Evolutionary conservation across 495 filamentous ascomycete genomes (phyloP), one percentile per base, ranked within the genome.

Genomic region (Jackrogersella minutella): DNA sequence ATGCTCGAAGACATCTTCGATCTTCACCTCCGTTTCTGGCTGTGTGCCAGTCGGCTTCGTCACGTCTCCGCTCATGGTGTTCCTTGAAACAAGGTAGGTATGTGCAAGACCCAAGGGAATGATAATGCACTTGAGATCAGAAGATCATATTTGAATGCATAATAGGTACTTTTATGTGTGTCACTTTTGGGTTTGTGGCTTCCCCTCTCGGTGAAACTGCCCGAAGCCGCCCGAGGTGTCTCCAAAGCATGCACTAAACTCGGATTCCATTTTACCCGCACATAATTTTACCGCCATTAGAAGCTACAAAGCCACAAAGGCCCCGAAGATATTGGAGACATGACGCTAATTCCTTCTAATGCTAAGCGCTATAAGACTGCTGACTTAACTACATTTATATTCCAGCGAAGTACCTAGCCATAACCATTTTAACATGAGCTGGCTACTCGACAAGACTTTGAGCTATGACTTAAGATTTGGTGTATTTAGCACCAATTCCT

Each of bases 401-500:
- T n/a, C n/a, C n/a, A n/a, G n/a, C n/a, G n/a, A n/a, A n/a, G n/a
- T n/a, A n/a, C n/a, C n/a, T n/a, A n/a, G n/a, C n/a, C n/a, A n/a
- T n/a, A n/a, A n/a, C n/a, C n/a, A n/a, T n/a, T n/a, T n/a, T n/a
- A 17, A 41, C 17, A 6, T 21, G 9, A 44, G 9, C 41, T 3
- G 7, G 24, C 8, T 30, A 10, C 2, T 28, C 21, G 17, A 21
- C 16, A 36, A 16, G 5, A 9, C 9, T 11, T 10, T 9, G 1
- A 31, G 1, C 3, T 17, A 26, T 44, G 46, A 19, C 31, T 56
- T 37, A 63, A 26, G 53, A 60, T 30, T 64, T 40, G 55, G 40
- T 60, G 66, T 84, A 84, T 50, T 78, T 78, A 46, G 81, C 73
- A 0, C 81, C 78, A 54, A 77, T 79, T 10, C 82, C 84, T 51